Evolutionary conservation across 306 rosid genomes (phyloP).

Genomic region (Pyrus betulifolia): DNA sequence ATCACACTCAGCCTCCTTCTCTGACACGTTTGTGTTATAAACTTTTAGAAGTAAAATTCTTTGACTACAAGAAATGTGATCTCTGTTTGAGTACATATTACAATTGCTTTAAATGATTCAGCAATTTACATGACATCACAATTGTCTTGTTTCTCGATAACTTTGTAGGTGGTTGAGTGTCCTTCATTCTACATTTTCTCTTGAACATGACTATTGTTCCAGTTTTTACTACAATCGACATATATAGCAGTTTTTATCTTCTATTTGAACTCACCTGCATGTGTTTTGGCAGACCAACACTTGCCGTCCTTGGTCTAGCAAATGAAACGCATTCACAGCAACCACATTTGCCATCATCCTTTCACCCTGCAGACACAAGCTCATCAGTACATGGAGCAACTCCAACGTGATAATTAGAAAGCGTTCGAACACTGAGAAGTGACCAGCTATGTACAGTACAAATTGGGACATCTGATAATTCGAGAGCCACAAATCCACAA

Average conservation of each 20-base stretch:
- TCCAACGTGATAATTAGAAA: conserved; percentile 31
- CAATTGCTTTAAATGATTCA: background rate
- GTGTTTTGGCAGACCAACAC: conserved; percentile 50
- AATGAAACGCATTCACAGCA: conserved; percentile 53
- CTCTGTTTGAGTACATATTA: background rate
- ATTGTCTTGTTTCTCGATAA: background rate
- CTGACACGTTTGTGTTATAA: background rate
- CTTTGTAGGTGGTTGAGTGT: background rate
- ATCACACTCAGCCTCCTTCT: background rate
- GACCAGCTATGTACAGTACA: conserved; percentile 13
- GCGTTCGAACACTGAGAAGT: conserved; percentile 9
- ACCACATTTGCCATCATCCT: conserved; percentile 34
- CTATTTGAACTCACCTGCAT: background rate
- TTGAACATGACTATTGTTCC: background rate
- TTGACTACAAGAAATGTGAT: background rate
- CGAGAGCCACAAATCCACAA: background rate
- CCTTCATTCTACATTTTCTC: background rate
- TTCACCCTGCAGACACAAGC: conserved; percentile 51
- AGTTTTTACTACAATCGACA: background rate
- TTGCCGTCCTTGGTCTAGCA: conserved; percentile 64
- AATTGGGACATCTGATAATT: background rate
- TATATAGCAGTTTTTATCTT: background rate
- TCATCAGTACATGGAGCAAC: conserved; percentile 70
- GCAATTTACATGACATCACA: no score
- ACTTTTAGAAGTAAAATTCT: background rate